Evolutionary conservation across 1,284 basidiomycete genomes (phyloP).

Genomic region (Puccinia horiana): DNA sequence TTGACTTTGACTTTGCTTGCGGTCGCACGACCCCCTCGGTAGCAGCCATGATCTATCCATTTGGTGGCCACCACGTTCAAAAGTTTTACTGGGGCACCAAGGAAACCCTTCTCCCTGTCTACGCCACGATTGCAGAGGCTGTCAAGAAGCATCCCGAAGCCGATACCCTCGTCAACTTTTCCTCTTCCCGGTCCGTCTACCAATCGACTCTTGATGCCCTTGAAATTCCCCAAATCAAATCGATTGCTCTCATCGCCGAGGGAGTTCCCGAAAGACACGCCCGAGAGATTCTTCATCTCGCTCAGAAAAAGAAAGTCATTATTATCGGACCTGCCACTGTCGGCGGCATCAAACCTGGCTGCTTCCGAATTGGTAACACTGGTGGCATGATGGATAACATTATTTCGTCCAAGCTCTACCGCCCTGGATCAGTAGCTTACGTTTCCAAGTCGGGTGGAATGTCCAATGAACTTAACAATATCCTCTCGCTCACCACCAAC

Average conservation of each 20-base stretch:
- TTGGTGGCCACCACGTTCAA: conserved; percentile 99
- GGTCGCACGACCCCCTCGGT: conserved; percentile 89
- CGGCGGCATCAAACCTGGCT: conserved; percentile 99
- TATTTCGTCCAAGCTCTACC: conserved; percentile 97
- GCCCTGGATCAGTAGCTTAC: conserved; percentile 93
- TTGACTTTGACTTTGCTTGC: conserved; percentile 99
- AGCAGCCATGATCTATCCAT: conserved; percentile 99
- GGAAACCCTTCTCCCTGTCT: conserved; percentile 96
- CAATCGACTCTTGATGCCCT: conserved; percentile 89
- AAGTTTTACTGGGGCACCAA: conserved; percentile 99
- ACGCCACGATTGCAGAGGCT: conserved; percentile 89
- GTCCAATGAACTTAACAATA: conserved; percentile 99
- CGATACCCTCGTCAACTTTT: conserved; percentile 98
- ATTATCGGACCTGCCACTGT: conserved; percentile 99
- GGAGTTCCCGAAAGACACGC: conserved; percentile 98
- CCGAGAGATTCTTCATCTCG: conserved; percentile 88
- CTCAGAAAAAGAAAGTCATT: conserved; percentile 80
- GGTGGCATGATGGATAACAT: conserved; percentile 99
- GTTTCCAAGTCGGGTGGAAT: conserved; percentile 99
- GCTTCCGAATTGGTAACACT: conserved; percentile 99
- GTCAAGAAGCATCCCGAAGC: conserved; percentile 93
- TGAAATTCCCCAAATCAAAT: conserved; percentile 70
- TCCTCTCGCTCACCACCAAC: conserved; percentile 93
- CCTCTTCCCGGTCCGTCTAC: conserved; percentile 90
- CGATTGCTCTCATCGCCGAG: conserved; percentile 93